phyloP scores from a whole-genome alignment of 73 alveolate species.

The Tetrahymena thermophila region DNA sequence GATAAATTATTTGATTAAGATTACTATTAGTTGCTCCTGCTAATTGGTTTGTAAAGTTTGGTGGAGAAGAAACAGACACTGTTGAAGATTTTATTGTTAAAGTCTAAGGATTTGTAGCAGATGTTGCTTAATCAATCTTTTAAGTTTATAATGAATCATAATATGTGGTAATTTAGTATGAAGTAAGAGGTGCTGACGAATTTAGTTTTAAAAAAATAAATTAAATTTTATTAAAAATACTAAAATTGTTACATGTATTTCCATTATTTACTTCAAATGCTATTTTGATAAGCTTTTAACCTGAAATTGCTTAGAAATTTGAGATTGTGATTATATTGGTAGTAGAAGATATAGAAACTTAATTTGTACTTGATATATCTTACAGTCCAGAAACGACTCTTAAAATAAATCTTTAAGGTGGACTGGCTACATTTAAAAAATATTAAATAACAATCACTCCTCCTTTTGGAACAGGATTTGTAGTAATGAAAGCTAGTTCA shows the following conservation, averaged over 20 bases:
- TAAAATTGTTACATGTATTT: neutral
- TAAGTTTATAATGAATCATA: neutral
- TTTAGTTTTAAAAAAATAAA: neutral
- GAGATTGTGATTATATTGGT: neutral
- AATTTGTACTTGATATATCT: neutral
- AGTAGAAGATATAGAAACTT: neutral
- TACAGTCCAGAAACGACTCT: neutral
- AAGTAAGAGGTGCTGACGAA: neutral
- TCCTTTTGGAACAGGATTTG: neutral
- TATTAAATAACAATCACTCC: neutral
- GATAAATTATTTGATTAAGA: neutral
- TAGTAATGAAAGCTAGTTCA: neutral
- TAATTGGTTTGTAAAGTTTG: neutral
- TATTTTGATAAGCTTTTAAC: neutral
- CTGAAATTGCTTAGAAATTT: neutral
- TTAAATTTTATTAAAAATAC: neutral
- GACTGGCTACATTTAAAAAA: neutral
- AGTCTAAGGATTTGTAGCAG: neutral
- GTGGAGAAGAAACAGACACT: neutral
- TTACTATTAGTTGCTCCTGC: neutral
- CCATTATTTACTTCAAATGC: constrained; percentile 1
- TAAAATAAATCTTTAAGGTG: neutral
- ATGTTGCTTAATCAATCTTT: neutral
- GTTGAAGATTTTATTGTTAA: neutral
- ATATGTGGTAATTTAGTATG: neutral